Percentiles rank a stretch among this genome's conserved stretches.
These are phyloP conservation scores for Citrullus amarus DNA, from an alignment of 306 rosid genomes.

Conservation along the genomic window DNA sequence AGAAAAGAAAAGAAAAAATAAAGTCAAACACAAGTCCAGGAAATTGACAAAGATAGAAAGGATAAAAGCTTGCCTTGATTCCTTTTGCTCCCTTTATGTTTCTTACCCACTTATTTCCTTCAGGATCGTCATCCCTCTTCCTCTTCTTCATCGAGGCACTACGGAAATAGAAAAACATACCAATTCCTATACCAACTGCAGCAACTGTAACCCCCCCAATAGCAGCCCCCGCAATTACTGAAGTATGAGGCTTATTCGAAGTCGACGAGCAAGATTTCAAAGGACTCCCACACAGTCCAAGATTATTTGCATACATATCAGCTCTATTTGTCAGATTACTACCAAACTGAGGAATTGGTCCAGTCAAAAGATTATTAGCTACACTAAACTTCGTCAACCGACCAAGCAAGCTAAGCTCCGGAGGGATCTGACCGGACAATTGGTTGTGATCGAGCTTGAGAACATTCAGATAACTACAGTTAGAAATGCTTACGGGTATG, in stretches of 20 bases:
- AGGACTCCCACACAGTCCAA: conserved; percentile 43
- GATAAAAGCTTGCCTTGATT: conserved; percentile 52
- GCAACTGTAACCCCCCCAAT: conserved; percentile 54
- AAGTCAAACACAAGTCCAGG: neutral
- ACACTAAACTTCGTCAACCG: conserved; percentile 42
- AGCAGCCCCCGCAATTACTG: conserved; percentile 63
- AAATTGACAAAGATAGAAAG: neutral
- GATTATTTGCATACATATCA: conserved; percentile 38
- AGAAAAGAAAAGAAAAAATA: neutral
- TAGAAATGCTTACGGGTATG: conserved; percentile 28
- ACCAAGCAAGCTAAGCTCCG: conserved; percentile 8
- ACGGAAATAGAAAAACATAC: conserved; percentile 52
- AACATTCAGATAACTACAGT: conserved; percentile 42
- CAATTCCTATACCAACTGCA: conserved; percentile 34
- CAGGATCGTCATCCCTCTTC: conserved; percentile 80
- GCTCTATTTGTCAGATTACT: rapidly evolving
- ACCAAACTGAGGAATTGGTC: conserved; percentile 34
- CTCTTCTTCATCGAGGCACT: conserved; percentile 42
- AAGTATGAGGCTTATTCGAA: conserved; percentile 27
- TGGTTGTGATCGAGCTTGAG: conserved; percentile 50
- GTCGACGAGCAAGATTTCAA: conserved; percentile 8
- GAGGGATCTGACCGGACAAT: conserved; percentile 54
- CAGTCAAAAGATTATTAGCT: conserved; percentile 44
- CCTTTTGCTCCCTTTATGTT: conserved; percentile 58
- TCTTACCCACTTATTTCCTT: conserved; percentile 96